A percentile compares a stretch with the other conserved stretches of the same genome.
Conservation (phyloP, 192 early-diverging fungal species). For the Coemansia furcata region DNA sequence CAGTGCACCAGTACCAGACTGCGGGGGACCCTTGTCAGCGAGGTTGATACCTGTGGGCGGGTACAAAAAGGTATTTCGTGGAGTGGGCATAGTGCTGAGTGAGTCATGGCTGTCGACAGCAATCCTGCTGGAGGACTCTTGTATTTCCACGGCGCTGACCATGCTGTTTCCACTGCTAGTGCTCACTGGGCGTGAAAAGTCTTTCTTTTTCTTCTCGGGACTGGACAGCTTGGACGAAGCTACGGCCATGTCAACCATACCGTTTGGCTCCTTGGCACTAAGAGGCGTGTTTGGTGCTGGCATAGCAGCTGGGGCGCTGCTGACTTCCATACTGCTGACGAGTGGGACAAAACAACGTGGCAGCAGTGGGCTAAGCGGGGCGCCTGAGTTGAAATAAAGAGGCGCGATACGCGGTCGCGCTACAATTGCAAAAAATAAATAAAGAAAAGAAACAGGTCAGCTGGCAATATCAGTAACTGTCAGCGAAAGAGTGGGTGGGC, state of each 20-base stretch:
- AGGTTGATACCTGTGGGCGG: slow-evolving; percentile 47
- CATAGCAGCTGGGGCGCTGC: not conserved
- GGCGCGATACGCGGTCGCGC: slow-evolving; percentile 3
- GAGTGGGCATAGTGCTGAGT: slow-evolving; percentile 51
- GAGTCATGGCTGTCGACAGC: slow-evolving; percentile 36
- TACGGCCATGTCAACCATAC: slow-evolving; percentile 16
- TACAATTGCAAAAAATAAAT: not conserved
- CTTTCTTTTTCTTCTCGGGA: slow-evolving; percentile 12
- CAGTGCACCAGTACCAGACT: not conserved
- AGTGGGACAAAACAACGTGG: not conserved
- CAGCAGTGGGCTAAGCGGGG: not conserved
- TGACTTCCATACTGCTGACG: slow-evolving; percentile 5
- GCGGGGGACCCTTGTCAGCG: slow-evolving; percentile 12
- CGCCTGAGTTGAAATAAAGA: not conserved
- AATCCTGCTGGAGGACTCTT: slow-evolving; percentile 17
- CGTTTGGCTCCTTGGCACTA: not conserved
- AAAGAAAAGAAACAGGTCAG: not conserved
- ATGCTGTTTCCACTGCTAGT: slow-evolving; percentile 48
- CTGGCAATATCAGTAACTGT: not conserved
- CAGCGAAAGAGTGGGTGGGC: not conserved
- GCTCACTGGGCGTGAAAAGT: slow-evolving; percentile 44
- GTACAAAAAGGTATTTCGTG: slow-evolving; percentile 48
- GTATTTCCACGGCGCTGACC: slow-evolving; percentile 26
- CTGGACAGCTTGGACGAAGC: slow-evolving; percentile 19
- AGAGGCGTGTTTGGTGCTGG: not conserved